Evolutionary conservation across 257 asterid genomes (phyloP).

Genomic region (Fraxinus americana): DNA sequence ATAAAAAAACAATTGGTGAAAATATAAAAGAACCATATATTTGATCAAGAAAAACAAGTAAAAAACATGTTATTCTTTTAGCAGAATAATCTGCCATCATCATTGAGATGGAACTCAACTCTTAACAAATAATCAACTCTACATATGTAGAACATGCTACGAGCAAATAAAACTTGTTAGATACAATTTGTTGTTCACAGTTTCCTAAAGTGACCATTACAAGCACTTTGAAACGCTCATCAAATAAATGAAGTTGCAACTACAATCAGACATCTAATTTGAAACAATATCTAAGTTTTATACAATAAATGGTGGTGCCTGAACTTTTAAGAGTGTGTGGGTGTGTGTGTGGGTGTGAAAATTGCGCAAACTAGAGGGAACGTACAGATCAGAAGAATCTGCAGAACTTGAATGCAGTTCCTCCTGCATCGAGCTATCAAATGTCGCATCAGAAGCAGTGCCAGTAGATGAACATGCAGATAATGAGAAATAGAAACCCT

Average conservation of each 20-base stretch:
- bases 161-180: neutral
- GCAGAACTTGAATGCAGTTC: slow-evolving; percentile 50
- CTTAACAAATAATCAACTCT: neutral
- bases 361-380: slow-evolving; percentile 26
- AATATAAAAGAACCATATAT: neutral
- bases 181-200: neutral
- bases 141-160: neutral
- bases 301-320: neutral
- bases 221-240: neutral
- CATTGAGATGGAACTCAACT: neutral
- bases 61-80: neutral
- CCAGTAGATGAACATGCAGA: slow-evolving; percentile 56
- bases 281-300: neutral
- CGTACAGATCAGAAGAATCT: slow-evolving; percentile 66
- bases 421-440: slow-evolving; percentile 53
- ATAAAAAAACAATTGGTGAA: neutral
- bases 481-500: slow-evolving; percentile 47
- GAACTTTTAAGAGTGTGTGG: neutral
- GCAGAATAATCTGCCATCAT: neutral
- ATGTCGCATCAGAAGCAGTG: slow-evolving; percentile 68
- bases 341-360: too few species aligned
- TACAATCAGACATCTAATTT: neutral
- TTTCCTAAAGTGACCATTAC: neutral
- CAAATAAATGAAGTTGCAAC: neutral
- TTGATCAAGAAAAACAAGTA: neutral